These are phyloP conservation scores for Chrysoporthe austroafricana DNA, from an alignment of 2,329 filamentous ascomycete genomes.

Conservation along the genomic window DNA sequence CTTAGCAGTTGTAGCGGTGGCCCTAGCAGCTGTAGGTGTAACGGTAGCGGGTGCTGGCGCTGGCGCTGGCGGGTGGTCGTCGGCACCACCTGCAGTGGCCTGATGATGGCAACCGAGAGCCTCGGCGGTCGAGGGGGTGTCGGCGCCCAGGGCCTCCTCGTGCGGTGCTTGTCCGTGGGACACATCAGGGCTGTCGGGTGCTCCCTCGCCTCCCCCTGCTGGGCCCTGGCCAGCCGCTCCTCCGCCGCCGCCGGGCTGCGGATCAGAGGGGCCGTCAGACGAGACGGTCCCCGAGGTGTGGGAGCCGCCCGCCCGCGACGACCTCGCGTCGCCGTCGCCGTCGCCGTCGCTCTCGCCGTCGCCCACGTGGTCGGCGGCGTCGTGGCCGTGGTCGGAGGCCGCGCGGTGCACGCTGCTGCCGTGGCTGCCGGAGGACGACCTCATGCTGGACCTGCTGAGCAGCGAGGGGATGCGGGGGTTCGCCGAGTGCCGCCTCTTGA, in stretches of 20 bases:
- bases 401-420: conserved; percentile 35
- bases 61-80: not conserved
- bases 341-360: not conserved
- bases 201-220: not conserved
- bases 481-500: conserved; percentile 48
- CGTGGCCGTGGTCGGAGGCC: conserved; percentile 19
- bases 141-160: not conserved
- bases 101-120: not conserved
- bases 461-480: conserved; percentile 38
- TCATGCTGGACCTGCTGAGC: conserved; percentile 39
- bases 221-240: not conserved
- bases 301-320: conserved; percentile 18
- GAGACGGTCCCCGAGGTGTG: conserved; percentile 21
- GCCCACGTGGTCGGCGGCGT: conserved; percentile 19
- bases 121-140: not conserved
- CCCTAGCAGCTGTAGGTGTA: not conserved
- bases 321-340: conserved; percentile 6
- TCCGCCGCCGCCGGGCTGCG: not conserved
- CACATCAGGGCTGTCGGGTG: not conserved
- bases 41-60: not conserved
- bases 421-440: conserved; percentile 34
- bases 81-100: not conserved
- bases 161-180: not conserved
- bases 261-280: not conserved
- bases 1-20: not conserved